phyloP scores from a whole-genome alignment of 257 asterid genomes.

The Scutellaria galericulata region DNA sequence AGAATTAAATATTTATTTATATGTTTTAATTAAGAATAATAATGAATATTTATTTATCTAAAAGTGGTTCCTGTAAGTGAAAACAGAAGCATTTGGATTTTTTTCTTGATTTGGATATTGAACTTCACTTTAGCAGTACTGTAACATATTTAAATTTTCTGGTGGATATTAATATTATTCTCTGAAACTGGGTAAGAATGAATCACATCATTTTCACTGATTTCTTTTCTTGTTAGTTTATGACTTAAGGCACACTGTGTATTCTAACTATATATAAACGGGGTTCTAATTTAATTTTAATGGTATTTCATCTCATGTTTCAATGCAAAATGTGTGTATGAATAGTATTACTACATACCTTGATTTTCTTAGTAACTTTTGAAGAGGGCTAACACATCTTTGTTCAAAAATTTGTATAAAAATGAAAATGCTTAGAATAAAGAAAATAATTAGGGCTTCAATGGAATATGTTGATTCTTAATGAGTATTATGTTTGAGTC shows the following conservation, averaged over 20 bases:
- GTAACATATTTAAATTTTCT: constrained; percentile 1
- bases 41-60: constrained; percentile 18
- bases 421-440: too few relatives aligned
- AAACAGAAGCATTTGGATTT: constrained; percentile 38
- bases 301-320: too few relatives aligned
- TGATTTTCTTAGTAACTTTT: background rate
- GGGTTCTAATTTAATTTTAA: too few relatives aligned
- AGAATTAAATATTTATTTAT: background rate
- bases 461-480: background rate
- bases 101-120: constrained; percentile 36
- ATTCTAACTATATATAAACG: too few relatives aligned
- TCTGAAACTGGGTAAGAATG: constrained; percentile 14
- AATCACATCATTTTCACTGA: constrained; percentile 8
- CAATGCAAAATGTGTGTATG: too few relatives aligned
- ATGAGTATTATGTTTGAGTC: too few relatives aligned
- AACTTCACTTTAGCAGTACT: too few relatives aligned
- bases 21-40: background rate
- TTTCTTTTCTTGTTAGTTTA: constrained; percentile 2
- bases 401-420: background rate
- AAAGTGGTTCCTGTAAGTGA: constrained; percentile 35
- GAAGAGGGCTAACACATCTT: background rate
- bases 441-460: constrained; percentile 5
- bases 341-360: too few relatives aligned
- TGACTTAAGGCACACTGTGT: background rate
- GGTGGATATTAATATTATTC: background rate